phyloP scores from a whole-genome alignment of 140 eudicot species.

The Flaveria floridana region DNA sequence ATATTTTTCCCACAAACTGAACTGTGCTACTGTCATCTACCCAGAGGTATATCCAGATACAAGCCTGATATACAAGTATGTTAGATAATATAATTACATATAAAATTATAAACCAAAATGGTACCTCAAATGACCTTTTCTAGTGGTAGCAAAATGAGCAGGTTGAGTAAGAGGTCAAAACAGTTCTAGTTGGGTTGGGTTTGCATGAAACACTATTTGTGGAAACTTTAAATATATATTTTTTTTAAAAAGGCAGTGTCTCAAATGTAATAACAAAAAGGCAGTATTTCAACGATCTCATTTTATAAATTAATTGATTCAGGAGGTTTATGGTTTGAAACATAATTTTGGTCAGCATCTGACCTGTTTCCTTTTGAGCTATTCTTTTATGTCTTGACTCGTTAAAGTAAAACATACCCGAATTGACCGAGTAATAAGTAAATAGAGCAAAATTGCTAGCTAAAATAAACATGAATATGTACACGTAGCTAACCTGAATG shows the following conservation, averaged over 20 bases:
- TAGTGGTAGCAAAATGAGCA: background rate
- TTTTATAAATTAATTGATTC: background rate
- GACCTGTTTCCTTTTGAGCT: background rate
- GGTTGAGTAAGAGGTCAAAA: background rate
- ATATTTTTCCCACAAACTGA: constrained; percentile 70
- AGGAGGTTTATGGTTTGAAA: background rate
- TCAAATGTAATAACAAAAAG: background rate
- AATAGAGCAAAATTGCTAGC: background rate
- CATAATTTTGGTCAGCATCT: background rate
- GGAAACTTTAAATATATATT: background rate
- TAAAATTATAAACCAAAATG: background rate
- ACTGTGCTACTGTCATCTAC: constrained; percentile 56
- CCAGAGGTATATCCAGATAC: constrained; percentile 78
- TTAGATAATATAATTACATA: background rate
- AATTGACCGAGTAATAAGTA: background rate
- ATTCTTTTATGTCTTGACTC: background rate
- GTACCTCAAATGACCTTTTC: background rate
- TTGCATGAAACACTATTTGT: background rate
- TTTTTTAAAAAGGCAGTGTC: background rate
- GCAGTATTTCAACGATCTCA: background rate
- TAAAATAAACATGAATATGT: background rate
- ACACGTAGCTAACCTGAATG: constrained; percentile 56
- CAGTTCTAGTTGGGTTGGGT: background rate
- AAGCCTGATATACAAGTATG: constrained; percentile 40
- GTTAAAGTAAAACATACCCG: background rate